Conservation (phyloP, 2,329 filamentous ascomycete species). For the Epichloe bromicola region DNA sequence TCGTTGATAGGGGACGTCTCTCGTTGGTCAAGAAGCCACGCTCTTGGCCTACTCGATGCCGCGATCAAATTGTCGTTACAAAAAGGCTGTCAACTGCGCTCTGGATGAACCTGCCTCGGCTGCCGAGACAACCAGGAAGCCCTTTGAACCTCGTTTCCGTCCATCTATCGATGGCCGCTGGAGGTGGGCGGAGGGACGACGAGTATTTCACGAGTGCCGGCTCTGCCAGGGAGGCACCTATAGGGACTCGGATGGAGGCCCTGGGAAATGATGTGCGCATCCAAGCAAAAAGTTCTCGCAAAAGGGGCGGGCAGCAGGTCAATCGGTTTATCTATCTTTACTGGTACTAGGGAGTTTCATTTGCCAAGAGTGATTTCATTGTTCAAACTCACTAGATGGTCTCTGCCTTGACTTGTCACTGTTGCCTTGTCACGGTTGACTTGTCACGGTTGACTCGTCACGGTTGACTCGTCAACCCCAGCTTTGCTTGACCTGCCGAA, state of each 20-base stretch:
- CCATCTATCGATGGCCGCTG: constrained; percentile 2
- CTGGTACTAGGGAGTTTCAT: no score
- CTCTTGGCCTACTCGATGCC: not conserved
- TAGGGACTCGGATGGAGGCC: not conserved
- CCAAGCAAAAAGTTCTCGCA: constrained; percentile 8
- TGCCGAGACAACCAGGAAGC: constrained; percentile 6
- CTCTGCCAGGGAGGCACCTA: not conserved
- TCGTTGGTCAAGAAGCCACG: no score
- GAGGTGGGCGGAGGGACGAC: not conserved
- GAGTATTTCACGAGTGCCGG: not conserved
- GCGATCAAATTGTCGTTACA: constrained; percentile 8
- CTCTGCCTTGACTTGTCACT: no score
- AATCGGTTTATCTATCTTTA: not conserved
- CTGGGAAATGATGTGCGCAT: constrained; percentile 4
- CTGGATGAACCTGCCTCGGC: constrained; percentile 7
- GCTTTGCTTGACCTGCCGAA: no score
- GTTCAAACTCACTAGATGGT: no score
- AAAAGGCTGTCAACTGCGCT: constrained; percentile 1
- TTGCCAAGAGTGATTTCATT: no score
- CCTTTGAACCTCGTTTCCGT: constrained; percentile 7
- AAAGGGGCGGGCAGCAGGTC: not conserved
- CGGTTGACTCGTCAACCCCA: no score
- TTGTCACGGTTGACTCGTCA: no score
- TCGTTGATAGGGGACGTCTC: no score
- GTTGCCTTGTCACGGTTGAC: no score